These are phyloP conservation scores for Henckelia pumila DNA, from an alignment of 257 asterid species.

Conservation along the genomic window DNA sequence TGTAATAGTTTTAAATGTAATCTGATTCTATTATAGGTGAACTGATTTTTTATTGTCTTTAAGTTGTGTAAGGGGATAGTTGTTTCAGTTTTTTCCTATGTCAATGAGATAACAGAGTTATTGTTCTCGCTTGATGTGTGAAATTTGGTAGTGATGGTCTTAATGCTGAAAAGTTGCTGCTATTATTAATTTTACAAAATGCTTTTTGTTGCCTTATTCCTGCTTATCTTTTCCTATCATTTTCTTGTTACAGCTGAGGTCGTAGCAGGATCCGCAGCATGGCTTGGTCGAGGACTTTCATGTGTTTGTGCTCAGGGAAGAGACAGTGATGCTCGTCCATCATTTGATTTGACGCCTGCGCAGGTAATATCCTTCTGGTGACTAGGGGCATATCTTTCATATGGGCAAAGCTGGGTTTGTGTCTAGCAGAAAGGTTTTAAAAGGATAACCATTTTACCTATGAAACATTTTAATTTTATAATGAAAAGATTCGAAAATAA, in stretches of 20 bases:
- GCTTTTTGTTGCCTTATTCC: constrained; percentile 8
- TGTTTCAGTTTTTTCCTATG: too few species aligned
- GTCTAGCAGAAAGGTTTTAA: background rate
- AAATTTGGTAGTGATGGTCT: background rate
- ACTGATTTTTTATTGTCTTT: too few species aligned
- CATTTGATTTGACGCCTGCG: constrained; percentile 88
- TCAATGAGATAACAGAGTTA: background rate
- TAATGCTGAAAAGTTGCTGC: background rate
- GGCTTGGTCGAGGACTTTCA: constrained; percentile 97
- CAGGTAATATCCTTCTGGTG: constrained; percentile 50
- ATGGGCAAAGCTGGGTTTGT: background rate
- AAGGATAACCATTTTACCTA: background rate
- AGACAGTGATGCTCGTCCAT: constrained; percentile 86
- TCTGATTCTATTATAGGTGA: background rate
- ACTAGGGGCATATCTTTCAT: constrained; percentile 3
- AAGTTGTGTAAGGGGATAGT: too few species aligned
- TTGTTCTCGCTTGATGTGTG: background rate
- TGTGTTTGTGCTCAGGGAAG: constrained; percentile 96
- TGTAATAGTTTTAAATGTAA: background rate
- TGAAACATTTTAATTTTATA: too few species aligned
- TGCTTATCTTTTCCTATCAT: constrained; percentile 26
- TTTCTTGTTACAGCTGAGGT: constrained; percentile 61
- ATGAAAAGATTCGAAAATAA: too few species aligned
- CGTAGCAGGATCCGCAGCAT: constrained; percentile 97
- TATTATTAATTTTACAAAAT: background rate